phyloP scores from a whole-genome alignment of 352 stramenopile species.

The Pilasporangium apinafurcum region DNA sequence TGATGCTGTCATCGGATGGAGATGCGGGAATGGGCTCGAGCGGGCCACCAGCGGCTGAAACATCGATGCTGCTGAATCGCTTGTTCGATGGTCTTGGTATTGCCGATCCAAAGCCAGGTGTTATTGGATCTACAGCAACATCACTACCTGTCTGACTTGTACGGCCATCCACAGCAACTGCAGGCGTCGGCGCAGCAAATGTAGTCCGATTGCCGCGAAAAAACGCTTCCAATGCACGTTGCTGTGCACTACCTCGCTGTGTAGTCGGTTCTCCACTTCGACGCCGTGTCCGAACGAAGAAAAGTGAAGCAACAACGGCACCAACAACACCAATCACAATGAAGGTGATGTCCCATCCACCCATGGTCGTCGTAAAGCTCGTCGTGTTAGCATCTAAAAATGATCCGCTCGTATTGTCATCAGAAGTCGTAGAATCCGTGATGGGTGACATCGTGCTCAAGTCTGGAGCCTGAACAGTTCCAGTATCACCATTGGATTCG shows the following conservation, averaged over 20 bases:
- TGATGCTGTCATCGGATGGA: too few relatives aligned
- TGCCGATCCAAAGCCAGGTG: too few relatives aligned
- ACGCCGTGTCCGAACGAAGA: conserved; percentile 41
- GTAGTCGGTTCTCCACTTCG: conserved; percentile 11
- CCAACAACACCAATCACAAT: conserved; percentile 41
- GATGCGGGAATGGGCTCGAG: too few relatives aligned
- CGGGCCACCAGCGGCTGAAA: too few relatives aligned
- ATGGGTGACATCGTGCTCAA: conserved; percentile 30
- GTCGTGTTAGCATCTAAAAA: conserved; percentile 5
- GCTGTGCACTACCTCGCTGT: conserved; percentile 24
- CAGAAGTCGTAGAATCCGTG: conserved; percentile 4
- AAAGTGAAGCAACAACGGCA: conserved; percentile 36
- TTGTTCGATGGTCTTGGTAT: too few relatives aligned
- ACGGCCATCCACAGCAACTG: too few relatives aligned
- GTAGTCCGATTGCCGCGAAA: conserved; percentile 43
- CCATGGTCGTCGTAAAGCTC: conserved; percentile 12
- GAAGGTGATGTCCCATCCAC: conserved; percentile 26
- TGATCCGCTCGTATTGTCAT: too few relatives aligned
- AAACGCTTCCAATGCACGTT: conserved; percentile 43
- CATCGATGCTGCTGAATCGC: too few relatives aligned
- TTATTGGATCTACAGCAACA: neutral
- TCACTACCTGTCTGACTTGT: neutral
- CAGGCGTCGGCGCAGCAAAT: conserved; percentile 8
- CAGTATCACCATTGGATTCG: conserved; percentile 2
- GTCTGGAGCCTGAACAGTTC: conserved; percentile 7